These are phyloP conservation scores for Populus pruinosa DNA, from an alignment of 345 rosid species.

Conservation along the genomic window DNA sequence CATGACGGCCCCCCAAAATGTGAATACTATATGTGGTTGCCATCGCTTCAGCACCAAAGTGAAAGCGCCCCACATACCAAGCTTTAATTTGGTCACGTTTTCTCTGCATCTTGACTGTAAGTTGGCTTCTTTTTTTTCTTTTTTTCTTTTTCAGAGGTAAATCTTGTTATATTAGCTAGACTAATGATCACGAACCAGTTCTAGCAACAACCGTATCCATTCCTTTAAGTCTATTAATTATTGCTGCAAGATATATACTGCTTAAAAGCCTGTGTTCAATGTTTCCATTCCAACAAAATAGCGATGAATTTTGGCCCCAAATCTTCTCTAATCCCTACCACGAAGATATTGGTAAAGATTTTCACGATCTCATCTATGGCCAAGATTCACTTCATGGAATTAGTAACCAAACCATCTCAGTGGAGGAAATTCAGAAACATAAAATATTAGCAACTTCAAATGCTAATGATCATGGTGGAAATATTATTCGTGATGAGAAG, in stretches of 20 bases:
- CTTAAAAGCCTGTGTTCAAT: slow-evolving; percentile 1
- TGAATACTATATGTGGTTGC: neutral
- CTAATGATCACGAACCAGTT: neutral
- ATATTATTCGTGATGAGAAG: slow-evolving; percentile 8
- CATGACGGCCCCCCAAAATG: slow-evolving; percentile 12
- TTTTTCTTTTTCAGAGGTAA: neutral
- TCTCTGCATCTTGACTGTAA: neutral
- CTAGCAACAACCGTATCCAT: slow-evolving; percentile 4
- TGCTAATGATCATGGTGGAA: neutral
- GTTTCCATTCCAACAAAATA: slow-evolving; percentile 16
- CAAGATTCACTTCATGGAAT: neutral
- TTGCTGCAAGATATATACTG: neutral
- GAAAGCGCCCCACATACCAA: neutral
- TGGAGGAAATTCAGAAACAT: neutral
- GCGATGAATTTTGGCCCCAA: neutral
- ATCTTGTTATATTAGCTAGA: neutral
- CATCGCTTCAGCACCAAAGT: slow-evolving; percentile 10
- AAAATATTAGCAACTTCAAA: neutral
- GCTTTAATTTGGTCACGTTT: neutral
- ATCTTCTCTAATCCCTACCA: slow-evolving; percentile 16
- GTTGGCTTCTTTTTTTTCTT: neutral
- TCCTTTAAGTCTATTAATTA: neutral
- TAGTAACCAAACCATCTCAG: neutral
- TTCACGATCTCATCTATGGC: neutral
- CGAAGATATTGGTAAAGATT: slow-evolving; percentile 4